Evolutionary conservation across 176 grass and related monocot species (phyloP).

Genomic region (Cymbopogon citratus): DNA sequence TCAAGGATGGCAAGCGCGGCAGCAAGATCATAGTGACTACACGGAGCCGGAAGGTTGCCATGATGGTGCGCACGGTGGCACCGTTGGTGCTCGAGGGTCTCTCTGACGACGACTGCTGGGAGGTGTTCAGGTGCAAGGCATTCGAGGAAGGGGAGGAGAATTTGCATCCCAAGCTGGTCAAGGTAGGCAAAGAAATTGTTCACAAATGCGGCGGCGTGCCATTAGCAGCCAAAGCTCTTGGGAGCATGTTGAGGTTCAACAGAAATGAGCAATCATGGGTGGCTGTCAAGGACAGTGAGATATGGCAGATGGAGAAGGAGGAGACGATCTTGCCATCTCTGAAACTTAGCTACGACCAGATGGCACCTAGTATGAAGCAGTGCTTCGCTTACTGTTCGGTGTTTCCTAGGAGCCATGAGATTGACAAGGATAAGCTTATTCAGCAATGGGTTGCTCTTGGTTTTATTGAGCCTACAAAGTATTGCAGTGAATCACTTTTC

Average conservation of each 20-base stretch:
- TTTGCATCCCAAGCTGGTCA: conserved; percentile 23
- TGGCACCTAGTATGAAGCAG: conserved; percentile 45
- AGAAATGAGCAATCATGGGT: conserved; percentile 36
- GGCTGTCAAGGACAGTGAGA: conserved; percentile 42
- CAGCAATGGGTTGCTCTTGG: conserved; percentile 64
- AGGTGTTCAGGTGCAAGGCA: conserved; percentile 46
- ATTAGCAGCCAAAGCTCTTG: conserved; percentile 51
- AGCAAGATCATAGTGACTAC: conserved; percentile 86
- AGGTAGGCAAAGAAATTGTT: conserved; percentile 37
- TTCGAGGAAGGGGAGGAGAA: conserved; percentile 45
- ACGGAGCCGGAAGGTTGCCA: conserved; percentile 24
- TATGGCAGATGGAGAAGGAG: conserved; percentile 41
- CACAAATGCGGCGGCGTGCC: conserved; percentile 48
- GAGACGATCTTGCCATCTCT: conserved; percentile 45
- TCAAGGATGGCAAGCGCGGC: conserved; percentile 45
- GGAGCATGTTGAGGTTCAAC: conserved; percentile 53
- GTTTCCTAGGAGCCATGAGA: conserved; percentile 48
- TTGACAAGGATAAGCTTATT: conserved; percentile 51
- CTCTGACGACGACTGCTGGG: conserved; percentile 47
- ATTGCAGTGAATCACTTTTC: conserved; percentile 1
- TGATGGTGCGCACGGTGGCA: conserved; percentile 37
- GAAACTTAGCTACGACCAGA: conserved; percentile 52
- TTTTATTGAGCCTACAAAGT: conserved; percentile 31
- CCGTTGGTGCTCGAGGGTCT: conserved; percentile 35
- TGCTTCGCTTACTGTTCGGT: conserved; percentile 66